These are phyloP conservation scores for Cordyceps pruinosa DNA, from an alignment of 2,329 filamentous ascomycete species.

Conservation along the genomic window DNA sequence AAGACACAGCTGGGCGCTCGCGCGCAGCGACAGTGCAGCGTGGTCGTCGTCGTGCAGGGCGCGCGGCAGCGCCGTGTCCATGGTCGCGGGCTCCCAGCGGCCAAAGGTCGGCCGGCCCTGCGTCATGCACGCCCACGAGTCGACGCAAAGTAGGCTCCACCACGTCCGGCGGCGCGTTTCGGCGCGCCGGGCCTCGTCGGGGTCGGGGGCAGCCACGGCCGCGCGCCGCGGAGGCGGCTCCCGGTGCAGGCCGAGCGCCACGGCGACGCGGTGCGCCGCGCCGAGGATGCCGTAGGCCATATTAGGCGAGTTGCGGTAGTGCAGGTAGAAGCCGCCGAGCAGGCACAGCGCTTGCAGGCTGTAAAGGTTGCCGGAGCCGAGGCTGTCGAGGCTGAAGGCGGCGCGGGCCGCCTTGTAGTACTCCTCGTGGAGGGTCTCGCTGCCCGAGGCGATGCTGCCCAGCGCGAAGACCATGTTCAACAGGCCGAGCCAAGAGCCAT, in stretches of 20 bases:
- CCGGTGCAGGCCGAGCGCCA: conserved; percentile 63
- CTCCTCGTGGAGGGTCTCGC: conserved; percentile 47
- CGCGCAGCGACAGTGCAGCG: conserved; percentile 19
- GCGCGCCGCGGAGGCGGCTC: conserved; percentile 43
- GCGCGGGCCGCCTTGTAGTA: conserved; percentile 50
- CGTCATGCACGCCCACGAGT: conserved; percentile 67
- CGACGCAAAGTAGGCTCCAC: conserved; percentile 69
- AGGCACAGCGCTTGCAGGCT: conserved; percentile 64
- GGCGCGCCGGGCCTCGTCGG: conserved; percentile 31
- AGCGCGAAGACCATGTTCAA: conserved; percentile 58
- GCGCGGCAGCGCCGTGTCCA: conserved; percentile 23
- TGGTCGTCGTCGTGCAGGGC: conserved; percentile 20
- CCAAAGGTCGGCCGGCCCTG: conserved; percentile 52
- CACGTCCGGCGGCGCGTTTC: conserved; percentile 62
- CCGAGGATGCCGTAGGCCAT: conserved; percentile 69
- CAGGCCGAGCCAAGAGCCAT: conserved; percentile 52
- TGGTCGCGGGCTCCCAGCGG: conserved; percentile 24
- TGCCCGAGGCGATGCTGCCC: conserved; percentile 51
- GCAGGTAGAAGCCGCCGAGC: conserved; percentile 69
- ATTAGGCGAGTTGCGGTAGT: conserved; percentile 71
- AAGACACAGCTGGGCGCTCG: conserved; percentile 24
- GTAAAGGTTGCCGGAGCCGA: conserved; percentile 60
- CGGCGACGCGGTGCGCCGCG: conserved; percentile 67
- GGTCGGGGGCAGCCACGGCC: conserved; percentile 24
- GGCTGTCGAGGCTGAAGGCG: conserved; percentile 47